phyloP scores from a whole-genome alignment of 2,329 filamentous ascomycete species.

The Pseudocercospora pini-densiflorae region DNA sequence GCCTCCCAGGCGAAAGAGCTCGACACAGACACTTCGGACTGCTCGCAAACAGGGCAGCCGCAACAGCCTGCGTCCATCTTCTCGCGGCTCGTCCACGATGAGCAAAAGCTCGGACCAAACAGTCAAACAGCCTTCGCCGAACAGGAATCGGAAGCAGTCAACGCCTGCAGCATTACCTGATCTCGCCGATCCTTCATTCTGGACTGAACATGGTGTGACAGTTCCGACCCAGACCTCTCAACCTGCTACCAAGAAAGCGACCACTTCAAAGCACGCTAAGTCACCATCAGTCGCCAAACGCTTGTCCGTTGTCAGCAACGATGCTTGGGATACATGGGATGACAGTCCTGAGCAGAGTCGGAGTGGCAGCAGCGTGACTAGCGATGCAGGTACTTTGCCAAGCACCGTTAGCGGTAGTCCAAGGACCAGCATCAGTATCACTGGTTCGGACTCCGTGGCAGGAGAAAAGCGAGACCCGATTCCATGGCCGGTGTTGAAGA shows the following conservation, averaged over 20 bases:
- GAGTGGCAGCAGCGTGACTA: slow-evolving; percentile 31
- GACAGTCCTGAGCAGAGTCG: slow-evolving; percentile 32
- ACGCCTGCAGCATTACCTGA: slow-evolving; percentile 31
- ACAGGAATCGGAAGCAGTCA: slow-evolving; percentile 27
- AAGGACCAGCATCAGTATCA: slow-evolving; percentile 21
- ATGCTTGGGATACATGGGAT: slow-evolving; percentile 40
- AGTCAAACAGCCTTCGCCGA: slow-evolving; percentile 25
- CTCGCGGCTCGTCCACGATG: slow-evolving; percentile 27
- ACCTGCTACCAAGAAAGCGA: slow-evolving; percentile 32
- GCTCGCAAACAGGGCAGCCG: slow-evolving; percentile 36
- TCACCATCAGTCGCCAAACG: slow-evolving; percentile 28
- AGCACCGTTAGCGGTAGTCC: slow-evolving; percentile 35
- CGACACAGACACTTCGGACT: slow-evolving; percentile 31
- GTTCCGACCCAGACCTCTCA: slow-evolving; percentile 19
- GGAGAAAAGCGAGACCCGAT: slow-evolving; percentile 47
- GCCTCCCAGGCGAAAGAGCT: slow-evolving; percentile 31
- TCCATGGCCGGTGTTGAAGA: slow-evolving; percentile 72
- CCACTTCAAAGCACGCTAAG: slow-evolving; percentile 28
- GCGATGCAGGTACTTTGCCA: slow-evolving; percentile 33
- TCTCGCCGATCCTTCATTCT: slow-evolving; percentile 37
- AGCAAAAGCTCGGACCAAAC: slow-evolving; percentile 26
- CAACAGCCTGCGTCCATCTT: slow-evolving; percentile 29
- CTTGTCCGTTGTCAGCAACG: slow-evolving; percentile 31
- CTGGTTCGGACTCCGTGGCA: slow-evolving; percentile 1
- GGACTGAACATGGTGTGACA: slow-evolving; percentile 33